Conservation (phyloP, 495 filamentous ascomycete genomes). For the Thermothielavioides terrestris region DNA sequence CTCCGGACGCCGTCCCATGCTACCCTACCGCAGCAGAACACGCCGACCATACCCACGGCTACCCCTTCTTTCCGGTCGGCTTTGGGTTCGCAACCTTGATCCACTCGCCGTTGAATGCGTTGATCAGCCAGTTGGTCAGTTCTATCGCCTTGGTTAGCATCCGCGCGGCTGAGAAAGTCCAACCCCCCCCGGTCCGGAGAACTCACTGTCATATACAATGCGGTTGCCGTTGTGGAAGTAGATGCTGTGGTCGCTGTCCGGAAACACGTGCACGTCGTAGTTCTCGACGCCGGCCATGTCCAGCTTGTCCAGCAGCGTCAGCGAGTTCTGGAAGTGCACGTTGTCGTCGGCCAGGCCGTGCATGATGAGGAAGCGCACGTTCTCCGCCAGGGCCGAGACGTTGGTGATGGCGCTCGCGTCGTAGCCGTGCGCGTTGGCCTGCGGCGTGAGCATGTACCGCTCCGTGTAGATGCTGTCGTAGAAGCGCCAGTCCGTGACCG, state of each 20-base stretch:
- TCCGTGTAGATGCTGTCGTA: slow-evolving; percentile 97
- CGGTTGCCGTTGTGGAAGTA: slow-evolving; percentile 88
- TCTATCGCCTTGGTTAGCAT: slow-evolving; percentile 45
- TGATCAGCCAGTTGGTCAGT: slow-evolving; percentile 84
- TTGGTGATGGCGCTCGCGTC: slow-evolving; percentile 64
- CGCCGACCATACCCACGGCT: not conserved
- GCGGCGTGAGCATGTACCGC: slow-evolving; percentile 88
- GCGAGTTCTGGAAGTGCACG: slow-evolving; percentile 88
- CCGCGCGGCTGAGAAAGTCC: too few species aligned
- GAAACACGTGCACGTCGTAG: slow-evolving; percentile 94
- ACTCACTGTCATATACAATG: slow-evolving; percentile 91
- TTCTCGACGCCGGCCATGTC: slow-evolving; percentile 81
- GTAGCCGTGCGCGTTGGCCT: slow-evolving; percentile 72
- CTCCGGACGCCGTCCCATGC: slow-evolving; percentile 4
- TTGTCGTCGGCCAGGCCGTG: slow-evolving; percentile 94
- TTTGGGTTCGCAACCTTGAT: slow-evolving; percentile 59
- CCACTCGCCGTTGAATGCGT: slow-evolving; percentile 98
- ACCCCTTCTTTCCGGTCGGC: slow-evolving; percentile 35
- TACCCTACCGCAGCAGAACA: not conserved
- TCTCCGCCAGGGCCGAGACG: slow-evolving; percentile 56
- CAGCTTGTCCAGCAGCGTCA: slow-evolving; percentile 77
- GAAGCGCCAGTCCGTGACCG: slow-evolving; percentile 93
- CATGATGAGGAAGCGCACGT: slow-evolving; percentile 85
- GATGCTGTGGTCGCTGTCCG: slow-evolving; percentile 92
- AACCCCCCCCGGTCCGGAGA: not conserved